Evolutionary conservation across 1,284 basidiomycete genomes (phyloP).

Genomic region (Apiotrichum laibachii): DNA sequence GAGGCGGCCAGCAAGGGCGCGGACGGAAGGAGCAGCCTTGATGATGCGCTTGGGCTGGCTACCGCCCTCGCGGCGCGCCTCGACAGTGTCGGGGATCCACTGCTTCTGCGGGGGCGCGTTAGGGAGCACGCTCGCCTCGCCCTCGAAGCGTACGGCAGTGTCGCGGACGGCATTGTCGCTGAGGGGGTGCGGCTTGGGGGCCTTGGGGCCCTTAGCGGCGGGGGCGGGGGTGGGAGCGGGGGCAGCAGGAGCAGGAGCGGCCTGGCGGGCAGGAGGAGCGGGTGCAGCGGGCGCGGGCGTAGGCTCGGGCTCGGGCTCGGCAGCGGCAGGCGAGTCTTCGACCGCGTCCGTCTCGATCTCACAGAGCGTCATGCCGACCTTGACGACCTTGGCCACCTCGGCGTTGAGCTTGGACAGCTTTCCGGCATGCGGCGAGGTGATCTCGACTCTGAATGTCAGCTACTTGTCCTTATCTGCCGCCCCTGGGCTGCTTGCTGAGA

Average conservation of each 20-base stretch:
- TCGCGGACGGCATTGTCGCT: too few species aligned
- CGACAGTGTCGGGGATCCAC: slow-evolving; percentile 16
- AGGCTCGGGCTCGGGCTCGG: slow-evolving; percentile 11
- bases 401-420: slow-evolving; percentile 69
- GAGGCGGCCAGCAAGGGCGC: slow-evolving; percentile 37
- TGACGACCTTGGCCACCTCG: slow-evolving; percentile 77
- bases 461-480: not conserved
- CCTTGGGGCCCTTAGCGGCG: not conserved
- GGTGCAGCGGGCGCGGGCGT: slow-evolving; percentile 1
- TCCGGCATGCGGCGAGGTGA: slow-evolving; percentile 84
- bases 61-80: slow-evolving; percentile 13
- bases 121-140: slow-evolving; percentile 43
- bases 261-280: not conserved
- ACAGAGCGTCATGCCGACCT: slow-evolving; percentile 80
- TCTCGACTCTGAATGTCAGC: slow-evolving; percentile 67
- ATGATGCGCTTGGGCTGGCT: slow-evolving; percentile 21
- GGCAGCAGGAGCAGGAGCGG: not conserved
- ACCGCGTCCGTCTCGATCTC: slow-evolving; percentile 60
- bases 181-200: slow-evolving; percentile 18
- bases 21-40: slow-evolving; percentile 39
- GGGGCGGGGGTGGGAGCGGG: slow-evolving; percentile 4
- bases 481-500: not conserved
- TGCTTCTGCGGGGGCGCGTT: slow-evolving; percentile 14
- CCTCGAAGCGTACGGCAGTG: slow-evolving; percentile 32
- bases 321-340: slow-evolving; percentile 11